Base-by-base conservation (phyloP, 345 rosid genomes). In the Populus nigra region DNA sequence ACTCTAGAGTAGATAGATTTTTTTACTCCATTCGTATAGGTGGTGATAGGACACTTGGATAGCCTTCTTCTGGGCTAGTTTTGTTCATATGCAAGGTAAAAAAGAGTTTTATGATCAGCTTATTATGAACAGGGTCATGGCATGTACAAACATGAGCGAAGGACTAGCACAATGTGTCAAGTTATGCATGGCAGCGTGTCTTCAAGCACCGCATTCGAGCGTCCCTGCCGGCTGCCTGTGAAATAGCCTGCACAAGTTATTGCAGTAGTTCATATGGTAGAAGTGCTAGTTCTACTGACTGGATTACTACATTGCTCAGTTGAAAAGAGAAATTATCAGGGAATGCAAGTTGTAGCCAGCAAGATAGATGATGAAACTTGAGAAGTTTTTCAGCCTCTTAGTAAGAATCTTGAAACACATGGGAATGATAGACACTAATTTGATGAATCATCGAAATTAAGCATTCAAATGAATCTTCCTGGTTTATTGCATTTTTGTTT, bases 171-270 rank as follows among this genome's bases (percentile, higher is more conserved):
- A 73, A 27, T 79, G 77, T 31, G 59, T 13, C 10, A 57, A 68
- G 25, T 20, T 0, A 13, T 79, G 82, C 73, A 68, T 73, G 73
- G 77, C 73, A 16, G 1, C 22, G 0, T 79, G 82, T 25, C 20
- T 39, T 43, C 22, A 41, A n/a, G 45, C 69, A 17, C 23, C 71
- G 39, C 18, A 22, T 9, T 68, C 72, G 17, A 36, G 63, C 5
- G 5, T 27, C 2, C 11, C 1, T 29, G 41, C 47, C 25, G 73
- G 82, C 1, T 29, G 41, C 47, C 25, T 79, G 82, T 45, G 4
- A 33, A 11, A 3, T 3, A 5, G 82, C 77, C 22, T 79, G 82
- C 45, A 1, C 5, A 18, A n/a, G 1, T 22, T 45, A n/a, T 20
- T 71, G 80, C 69, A 4, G 13, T 0, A 4, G 13, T 0, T 68